A percentile compares a stretch with the other conserved stretches of the same genome.
These are phyloP conservation scores for Cylindrotheca fusiformis DNA, from an alignment of 108 stramenopile species.

Conservation along the genomic window DNA sequence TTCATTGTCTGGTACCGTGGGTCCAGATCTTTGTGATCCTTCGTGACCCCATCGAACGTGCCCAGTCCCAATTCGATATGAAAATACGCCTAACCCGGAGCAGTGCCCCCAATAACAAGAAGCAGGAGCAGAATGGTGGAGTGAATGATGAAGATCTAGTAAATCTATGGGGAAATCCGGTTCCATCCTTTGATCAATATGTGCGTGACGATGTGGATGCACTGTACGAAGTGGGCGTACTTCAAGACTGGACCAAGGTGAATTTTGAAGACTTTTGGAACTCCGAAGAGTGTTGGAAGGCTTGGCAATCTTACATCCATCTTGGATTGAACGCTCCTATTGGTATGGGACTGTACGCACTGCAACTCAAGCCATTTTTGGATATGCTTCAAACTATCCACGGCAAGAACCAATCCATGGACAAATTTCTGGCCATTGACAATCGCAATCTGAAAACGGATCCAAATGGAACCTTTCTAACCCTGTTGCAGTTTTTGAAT, in stretches of 20 bases:
- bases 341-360: conserved; percentile 77
- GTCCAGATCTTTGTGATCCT: conserved; percentile 75
- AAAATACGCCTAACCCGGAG: background rate
- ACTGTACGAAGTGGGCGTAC: conserved; percentile 33
- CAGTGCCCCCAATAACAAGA: background rate
- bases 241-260: conserved; percentile 4
- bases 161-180: conserved; percentile 52
- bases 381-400: conserved; percentile 1
- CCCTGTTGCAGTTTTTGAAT: conserved; percentile 1
- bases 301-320: conserved; percentile 44
- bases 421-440: conserved; percentile 10
- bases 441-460: background rate
- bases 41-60: conserved; percentile 88
- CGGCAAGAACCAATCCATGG: background rate
- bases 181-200: conserved; percentile 3
- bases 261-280: background rate
- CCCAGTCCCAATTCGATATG: conserved; percentile 88
- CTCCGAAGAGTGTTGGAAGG: conserved; percentile 39
- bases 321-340: conserved; percentile 68
- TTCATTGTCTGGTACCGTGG: conserved; percentile 14
- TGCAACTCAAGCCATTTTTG: conserved; percentile 43
- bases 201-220: conserved; percentile 50
- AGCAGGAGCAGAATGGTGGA: conserved; percentile 45
- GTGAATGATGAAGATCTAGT: conserved; percentile 47
- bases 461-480: conserved; percentile 7